phyloP scores from a whole-genome alignment of 2,329 filamentous ascomycete species.

The Teratosphaeria destructans region DNA sequence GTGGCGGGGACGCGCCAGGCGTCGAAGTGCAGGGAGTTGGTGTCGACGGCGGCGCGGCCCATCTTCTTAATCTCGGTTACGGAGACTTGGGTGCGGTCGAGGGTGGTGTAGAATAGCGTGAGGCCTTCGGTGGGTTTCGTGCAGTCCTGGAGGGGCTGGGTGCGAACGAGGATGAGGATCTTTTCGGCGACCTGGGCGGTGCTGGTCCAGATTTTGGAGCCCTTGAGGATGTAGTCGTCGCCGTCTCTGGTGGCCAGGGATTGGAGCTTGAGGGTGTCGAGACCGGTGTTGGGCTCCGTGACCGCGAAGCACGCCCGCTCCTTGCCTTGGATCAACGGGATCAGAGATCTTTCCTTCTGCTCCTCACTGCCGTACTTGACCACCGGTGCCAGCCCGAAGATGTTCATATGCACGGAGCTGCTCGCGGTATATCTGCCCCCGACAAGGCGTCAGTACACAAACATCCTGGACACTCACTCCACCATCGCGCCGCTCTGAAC shows the following conservation, averaged over 20 bases:
- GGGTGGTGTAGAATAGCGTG: constrained; percentile 37
- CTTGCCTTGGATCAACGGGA: constrained; percentile 30
- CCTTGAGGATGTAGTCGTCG: constrained; percentile 28
- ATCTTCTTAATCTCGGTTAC: constrained; percentile 38
- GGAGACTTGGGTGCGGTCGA: constrained; percentile 28
- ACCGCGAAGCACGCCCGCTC: constrained; percentile 35
- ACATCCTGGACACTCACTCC: background rate
- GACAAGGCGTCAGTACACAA: background rate
- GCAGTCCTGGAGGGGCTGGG: constrained; percentile 32
- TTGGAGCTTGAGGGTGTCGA: constrained; percentile 34
- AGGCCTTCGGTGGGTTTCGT: constrained; percentile 33
- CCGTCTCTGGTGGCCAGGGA: constrained; percentile 27
- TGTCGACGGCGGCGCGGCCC: constrained; percentile 36
- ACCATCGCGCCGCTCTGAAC: no score
- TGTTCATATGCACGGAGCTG: constrained; percentile 38
- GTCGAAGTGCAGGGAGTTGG: constrained; percentile 36
- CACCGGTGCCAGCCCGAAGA: constrained; percentile 37
- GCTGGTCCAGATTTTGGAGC: constrained; percentile 37
- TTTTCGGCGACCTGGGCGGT: constrained; percentile 37
- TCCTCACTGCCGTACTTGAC: constrained; percentile 35
- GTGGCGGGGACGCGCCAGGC: constrained; percentile 30
- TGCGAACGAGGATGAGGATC: constrained; percentile 33
- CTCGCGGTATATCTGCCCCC: constrained; percentile 26
- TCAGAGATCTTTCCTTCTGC: constrained; percentile 31
- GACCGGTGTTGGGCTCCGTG: constrained; percentile 34